Evolutionary conservation across 2,329 filamentous ascomycete genomes (phyloP), one percentile per base, ranked within the genome.

Genomic region (Massarina eburnea): DNA sequence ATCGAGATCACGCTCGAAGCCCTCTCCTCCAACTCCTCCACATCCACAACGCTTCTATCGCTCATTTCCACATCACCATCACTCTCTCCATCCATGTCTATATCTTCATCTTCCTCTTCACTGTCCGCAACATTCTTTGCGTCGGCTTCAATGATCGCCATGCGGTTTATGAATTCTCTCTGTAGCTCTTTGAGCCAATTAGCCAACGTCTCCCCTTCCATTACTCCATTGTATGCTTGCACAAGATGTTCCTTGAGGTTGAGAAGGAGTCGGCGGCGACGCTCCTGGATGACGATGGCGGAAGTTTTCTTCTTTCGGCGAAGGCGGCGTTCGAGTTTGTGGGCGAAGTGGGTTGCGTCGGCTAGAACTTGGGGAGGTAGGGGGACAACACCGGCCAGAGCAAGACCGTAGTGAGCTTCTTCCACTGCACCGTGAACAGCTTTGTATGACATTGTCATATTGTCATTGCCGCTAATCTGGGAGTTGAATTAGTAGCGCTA

Each of bases 401-500:
- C 79, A n/a, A 96, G 79, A 0, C 94, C 94, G 59, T 99, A 99
- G 55, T 90, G 84, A 36, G 82, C 75, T 43, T 89, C 83, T 45
- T 82, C 73, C 1, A 89, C 81, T 0, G 80, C 81, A 0, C 94
- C 92, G 12, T 86, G 80, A 0, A 81, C 77, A 29, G 96, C 80
- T 52, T 85, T 91, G 71, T 97, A 97, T 0, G 94, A 76, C 91
- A 97, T 96, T 0, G 80, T 89, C 73, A 96, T 88, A 27, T 80
- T 82, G 1, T 82, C 76, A 2, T 78, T 73, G 2, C 80, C 71
- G 0, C 73, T 68, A 39, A 68, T 64, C 65, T 67, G 20, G 15
- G 9, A 19, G 14, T 14, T 29, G 14, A 45, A 39, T 57, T 37
- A 46, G 24, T 8, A 37, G n/a, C 12, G 3, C 18, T 9, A 14